Conservation (phyloP, 1,284 basidiomycete genomes). For the Neonothopanus nambi region DNA sequence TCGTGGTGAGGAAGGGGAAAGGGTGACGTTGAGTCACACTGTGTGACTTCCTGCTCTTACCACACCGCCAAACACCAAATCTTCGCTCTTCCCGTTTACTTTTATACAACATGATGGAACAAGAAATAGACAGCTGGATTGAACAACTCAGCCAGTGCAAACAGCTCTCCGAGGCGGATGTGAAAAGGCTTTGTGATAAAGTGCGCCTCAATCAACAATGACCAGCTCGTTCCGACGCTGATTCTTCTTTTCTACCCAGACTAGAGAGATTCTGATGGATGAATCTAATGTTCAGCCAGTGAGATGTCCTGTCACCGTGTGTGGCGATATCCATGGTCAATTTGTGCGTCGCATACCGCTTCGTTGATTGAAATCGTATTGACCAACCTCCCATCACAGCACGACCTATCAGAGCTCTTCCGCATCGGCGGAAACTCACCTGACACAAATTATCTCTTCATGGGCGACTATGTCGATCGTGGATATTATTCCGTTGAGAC, state of each 20-base stretch:
- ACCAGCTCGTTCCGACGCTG: conserved; percentile 17
- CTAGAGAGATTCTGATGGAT: conserved; percentile 96
- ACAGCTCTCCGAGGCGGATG: conserved; percentile 93
- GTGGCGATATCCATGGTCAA: conserved; percentile 98
- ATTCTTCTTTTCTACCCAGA: conserved; percentile 47
- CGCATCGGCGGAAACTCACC: conserved; percentile 94
- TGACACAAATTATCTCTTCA: conserved; percentile 44
- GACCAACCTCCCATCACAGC: no score
- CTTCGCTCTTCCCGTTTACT: conserved; percentile 1
- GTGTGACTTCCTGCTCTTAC: conserved; percentile 23
- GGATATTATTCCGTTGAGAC: conserved; percentile 99
- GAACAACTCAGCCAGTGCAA: conserved; percentile 98
- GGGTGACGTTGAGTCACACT: conserved; percentile 24
- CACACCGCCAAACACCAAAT: conserved; percentile 6
- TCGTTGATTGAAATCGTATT: no score
- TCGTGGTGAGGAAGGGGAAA: conserved; percentile 29
- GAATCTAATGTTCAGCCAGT: conserved; percentile 98
- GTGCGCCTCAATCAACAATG: conserved; percentile 47
- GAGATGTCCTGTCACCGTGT: conserved; percentile 95
- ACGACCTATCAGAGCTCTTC: conserved; percentile 95
- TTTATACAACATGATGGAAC: conserved; percentile 53
- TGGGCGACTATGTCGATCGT: conserved; percentile 94
- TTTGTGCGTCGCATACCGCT: conserved; percentile 56
- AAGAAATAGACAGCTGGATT: conserved; percentile 93
- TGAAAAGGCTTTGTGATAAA: conserved; percentile 99